Conservation (phyloP, 805 yeast genomes). For the Ogataea methanolica region DNA sequence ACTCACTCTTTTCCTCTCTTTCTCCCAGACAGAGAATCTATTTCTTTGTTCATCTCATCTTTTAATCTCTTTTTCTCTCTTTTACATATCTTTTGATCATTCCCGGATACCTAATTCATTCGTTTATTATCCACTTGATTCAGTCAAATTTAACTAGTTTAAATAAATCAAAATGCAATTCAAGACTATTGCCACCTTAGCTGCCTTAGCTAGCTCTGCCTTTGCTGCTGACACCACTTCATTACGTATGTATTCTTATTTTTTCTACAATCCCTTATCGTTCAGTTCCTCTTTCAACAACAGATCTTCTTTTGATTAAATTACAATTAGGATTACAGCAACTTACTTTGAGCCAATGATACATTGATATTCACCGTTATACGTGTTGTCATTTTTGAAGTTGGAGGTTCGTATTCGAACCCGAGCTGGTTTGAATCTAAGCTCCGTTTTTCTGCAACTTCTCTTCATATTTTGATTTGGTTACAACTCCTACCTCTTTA, state of each 20-base stretch:
- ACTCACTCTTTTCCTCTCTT: slow-evolving; percentile 1
- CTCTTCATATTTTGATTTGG: too few relatives aligned
- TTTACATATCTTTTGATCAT: background rate
- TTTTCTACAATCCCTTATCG: background rate
- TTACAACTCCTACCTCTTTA: too few relatives aligned
- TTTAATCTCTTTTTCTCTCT: background rate
- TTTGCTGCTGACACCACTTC: slow-evolving; percentile 35
- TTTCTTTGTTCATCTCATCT: background rate
- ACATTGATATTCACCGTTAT: too few relatives aligned
- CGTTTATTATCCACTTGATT: background rate
- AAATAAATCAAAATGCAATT: slow-evolving; percentile 43
- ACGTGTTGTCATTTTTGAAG: too few relatives aligned
- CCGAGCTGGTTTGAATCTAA: too few relatives aligned
- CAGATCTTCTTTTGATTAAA: too few relatives aligned
- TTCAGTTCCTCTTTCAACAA: background rate
- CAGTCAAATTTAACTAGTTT: background rate
- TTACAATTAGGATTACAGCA: too few relatives aligned
- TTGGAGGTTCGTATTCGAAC: too few relatives aligned
- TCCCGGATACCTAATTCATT: background rate
- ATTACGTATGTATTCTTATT: slow-evolving; percentile 30
- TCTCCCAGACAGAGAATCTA: background rate
- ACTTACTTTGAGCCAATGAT: too few relatives aligned
- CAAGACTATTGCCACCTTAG: slow-evolving; percentile 45
- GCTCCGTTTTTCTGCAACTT: too few relatives aligned
- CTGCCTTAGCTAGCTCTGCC: slow-evolving; percentile 49